Percentiles rank a stretch among this genome's conserved stretches.
Conservation (phyloP, 371 early-diverging fungal species). For the Rhizopus delemar region DNA sequence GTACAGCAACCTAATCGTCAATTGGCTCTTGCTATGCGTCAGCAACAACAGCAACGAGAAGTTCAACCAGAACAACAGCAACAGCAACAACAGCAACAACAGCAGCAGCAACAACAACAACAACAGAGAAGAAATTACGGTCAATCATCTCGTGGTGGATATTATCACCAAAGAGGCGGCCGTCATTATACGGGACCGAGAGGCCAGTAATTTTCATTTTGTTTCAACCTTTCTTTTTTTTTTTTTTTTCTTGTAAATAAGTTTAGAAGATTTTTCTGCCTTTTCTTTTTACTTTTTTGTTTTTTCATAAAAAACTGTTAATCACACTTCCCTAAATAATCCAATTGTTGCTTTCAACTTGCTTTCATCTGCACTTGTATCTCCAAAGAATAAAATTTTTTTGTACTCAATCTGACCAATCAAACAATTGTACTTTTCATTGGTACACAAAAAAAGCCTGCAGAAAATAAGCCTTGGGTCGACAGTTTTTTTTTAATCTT, state of each 20-base stretch:
- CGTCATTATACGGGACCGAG: not conserved
- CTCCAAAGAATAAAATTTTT: too few relatives aligned
- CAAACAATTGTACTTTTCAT: too few relatives aligned
- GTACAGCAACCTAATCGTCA: conserved; percentile 50
- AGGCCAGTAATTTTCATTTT: not conserved
- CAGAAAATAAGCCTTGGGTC: not conserved
- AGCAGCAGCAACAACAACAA: conserved; percentile 31
- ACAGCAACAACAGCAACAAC: conserved; percentile 35
- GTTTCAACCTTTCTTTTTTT: not conserved
- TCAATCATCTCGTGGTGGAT: not conserved
- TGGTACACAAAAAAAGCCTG: too few relatives aligned
- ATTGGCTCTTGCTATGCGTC: conserved; percentile 51
- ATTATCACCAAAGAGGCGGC: not conserved
- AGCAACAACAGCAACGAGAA: conserved; percentile 50
- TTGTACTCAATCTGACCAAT: too few relatives aligned
- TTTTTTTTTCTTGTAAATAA: not conserved
- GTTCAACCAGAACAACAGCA: conserved; percentile 35
- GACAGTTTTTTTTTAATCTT: conserved; percentile 4
- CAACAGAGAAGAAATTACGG: conserved; percentile 6
- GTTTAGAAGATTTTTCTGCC: not conserved
- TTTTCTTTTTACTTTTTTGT: not conserved
- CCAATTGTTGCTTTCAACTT: too few relatives aligned
- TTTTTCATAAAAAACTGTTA: too few relatives aligned
- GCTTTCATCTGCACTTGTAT: too few relatives aligned
- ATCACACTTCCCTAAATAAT: too few relatives aligned